Percentiles rank a stretch among this genome's conserved stretches.
Conservation (phyloP, 106 monocot genomes). For the Agapanthus africanus region DNA sequence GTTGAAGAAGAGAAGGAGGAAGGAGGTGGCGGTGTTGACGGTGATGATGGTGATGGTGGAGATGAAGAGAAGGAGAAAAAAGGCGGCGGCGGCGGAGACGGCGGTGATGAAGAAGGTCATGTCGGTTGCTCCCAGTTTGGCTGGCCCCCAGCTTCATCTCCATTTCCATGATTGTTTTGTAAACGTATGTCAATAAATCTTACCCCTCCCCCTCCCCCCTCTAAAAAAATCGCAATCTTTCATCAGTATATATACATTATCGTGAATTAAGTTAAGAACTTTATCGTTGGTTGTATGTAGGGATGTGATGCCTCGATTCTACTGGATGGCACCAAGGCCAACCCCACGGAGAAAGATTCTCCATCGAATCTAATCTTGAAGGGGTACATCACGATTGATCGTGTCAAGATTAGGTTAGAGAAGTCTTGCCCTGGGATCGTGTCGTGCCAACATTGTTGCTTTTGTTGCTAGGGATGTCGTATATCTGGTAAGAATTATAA, state of each 20-base stretch:
- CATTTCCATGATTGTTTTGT: constrained; percentile 82
- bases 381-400: constrained; percentile 42
- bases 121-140: constrained; percentile 26
- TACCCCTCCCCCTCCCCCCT: no score
- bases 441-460: constrained; percentile 9
- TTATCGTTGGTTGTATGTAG: constrained; percentile 28
- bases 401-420: constrained; percentile 42
- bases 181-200: constrained; percentile 42
- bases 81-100: no score
- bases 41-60: no score
- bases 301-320: constrained; percentile 63
- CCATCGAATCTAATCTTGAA: constrained; percentile 34
- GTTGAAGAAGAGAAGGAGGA: no score
- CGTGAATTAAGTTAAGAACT: no score
- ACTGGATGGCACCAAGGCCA: constrained; percentile 22
- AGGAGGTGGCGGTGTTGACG: no score
- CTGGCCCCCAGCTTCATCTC: constrained; percentile 51
- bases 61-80: no score
- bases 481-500: background rate
- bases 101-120: constrained; percentile 25
- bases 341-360: constrained; percentile 31
- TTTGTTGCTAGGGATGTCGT: constrained; percentile 13
- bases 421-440: constrained; percentile 44
- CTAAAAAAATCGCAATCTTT: no score
- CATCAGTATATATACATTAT: background rate